Conservation (phyloP, 306 rosid species). For the Adenanthera pavonina region DNA sequence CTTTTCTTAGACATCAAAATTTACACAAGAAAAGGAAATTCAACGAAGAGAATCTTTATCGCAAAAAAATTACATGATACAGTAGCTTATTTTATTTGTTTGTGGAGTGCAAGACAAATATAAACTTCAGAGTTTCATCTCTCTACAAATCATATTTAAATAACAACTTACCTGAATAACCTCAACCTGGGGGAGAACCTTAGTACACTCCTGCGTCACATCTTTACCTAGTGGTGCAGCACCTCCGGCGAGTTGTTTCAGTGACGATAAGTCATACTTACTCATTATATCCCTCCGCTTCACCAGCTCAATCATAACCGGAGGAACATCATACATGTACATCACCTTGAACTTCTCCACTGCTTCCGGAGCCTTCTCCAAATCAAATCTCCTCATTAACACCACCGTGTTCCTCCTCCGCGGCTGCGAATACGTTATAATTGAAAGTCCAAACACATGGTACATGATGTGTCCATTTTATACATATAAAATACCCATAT, state of each 20-base stretch:
- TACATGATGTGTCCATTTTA: too few species aligned
- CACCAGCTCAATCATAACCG: conserved; percentile 46
- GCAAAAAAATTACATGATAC: neutral
- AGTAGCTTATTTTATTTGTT: neutral
- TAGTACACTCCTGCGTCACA: conserved; percentile 47
- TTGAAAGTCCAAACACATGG: conserved; percentile 49
- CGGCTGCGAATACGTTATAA: conserved; percentile 45
- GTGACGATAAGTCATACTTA: conserved; percentile 47
- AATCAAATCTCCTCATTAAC: conserved; percentile 42
- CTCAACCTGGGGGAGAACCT: conserved; percentile 36
- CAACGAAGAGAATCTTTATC: neutral
- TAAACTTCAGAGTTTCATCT: neutral
- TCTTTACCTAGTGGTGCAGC: conserved; percentile 56
- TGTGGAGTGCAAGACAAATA: neutral
- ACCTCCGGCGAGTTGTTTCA: conserved; percentile 43
- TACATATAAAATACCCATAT: too few species aligned
- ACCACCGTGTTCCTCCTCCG: conserved; percentile 54
- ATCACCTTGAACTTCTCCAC: conserved; percentile 51
- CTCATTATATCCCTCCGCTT: conserved; percentile 33
- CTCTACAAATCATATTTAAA: neutral
- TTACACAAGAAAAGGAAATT: neutral
- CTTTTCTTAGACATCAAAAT: neutral
- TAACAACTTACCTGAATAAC: conserved; percentile 41
- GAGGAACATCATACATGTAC: conserved; percentile 47
- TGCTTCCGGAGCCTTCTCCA: conserved; percentile 42